phyloP scores from a whole-genome alignment of 305 asterid species.

The Fraxinus sp. region DNA sequence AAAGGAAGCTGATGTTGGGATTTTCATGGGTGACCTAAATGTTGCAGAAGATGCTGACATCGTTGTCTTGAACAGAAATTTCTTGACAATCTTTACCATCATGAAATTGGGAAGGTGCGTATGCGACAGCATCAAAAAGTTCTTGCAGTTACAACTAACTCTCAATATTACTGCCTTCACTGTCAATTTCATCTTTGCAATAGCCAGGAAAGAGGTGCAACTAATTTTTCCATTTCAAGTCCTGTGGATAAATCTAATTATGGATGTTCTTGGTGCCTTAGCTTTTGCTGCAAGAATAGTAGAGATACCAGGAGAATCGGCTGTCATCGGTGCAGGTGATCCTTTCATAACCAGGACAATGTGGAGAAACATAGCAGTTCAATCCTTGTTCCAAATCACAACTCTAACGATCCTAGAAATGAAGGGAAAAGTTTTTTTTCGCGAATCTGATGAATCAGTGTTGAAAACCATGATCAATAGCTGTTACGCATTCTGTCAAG shows the following conservation, averaged over 20 bases:
- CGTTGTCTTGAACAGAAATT: not conserved
- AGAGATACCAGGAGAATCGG: not conserved
- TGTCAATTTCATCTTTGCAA: constrained; percentile 24
- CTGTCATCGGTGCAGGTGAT: not conserved
- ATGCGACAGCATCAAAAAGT: constrained; percentile 25
- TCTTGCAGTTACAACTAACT: constrained; percentile 31
- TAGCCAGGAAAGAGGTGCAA: constrained; percentile 11
- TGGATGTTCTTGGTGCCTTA: constrained; percentile 36
- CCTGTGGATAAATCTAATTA: constrained; percentile 37
- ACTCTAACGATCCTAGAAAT: constrained; percentile 3
- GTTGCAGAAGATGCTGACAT: constrained; percentile 23
- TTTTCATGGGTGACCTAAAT: constrained; percentile 17
- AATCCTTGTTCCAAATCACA: constrained; percentile 23
- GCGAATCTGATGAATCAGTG: constrained; percentile 1
- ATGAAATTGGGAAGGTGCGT: constrained; percentile 31
- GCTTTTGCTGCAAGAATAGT: constrained; percentile 22
- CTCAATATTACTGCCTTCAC: constrained; percentile 36
- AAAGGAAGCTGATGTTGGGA: constrained; percentile 40
- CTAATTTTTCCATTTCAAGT: constrained; percentile 31
- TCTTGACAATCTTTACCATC: constrained; percentile 25
- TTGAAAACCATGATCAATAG: constrained; percentile 28
- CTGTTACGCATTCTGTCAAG: constrained; percentile 37
- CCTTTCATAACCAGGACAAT: constrained; percentile 23
- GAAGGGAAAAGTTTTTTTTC: constrained; percentile 27
- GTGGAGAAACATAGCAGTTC: constrained; percentile 32